Evolutionary conservation across 169 alveolate genomes (phyloP).

Genomic region (Cryptosporidium meleagridis): DNA sequence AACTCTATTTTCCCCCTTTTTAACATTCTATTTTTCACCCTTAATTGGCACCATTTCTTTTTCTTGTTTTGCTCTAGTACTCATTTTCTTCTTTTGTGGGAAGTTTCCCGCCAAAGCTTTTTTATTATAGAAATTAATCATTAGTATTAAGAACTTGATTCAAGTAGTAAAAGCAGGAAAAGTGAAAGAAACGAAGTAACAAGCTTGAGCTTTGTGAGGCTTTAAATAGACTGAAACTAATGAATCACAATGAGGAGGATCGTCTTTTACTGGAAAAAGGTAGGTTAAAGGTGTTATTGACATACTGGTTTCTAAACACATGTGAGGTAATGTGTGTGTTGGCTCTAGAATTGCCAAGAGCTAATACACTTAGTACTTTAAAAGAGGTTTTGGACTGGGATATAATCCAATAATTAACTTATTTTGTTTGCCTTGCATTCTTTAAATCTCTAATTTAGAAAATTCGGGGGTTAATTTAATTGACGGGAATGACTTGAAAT

Average conservation of each 20-base stretch:
- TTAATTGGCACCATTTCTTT: background rate
- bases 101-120: background rate
- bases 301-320: background rate
- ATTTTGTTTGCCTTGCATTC: background rate
- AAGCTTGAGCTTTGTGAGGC: background rate
- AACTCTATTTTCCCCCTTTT: too few species aligned
- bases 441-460: conserved; percentile 14
- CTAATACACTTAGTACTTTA: background rate
- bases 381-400: background rate
- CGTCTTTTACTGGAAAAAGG: background rate
- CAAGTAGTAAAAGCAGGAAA: background rate
- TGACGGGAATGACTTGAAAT: conserved; percentile 10
- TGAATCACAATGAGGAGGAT: background rate
- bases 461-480: background rate
- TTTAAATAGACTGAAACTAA: background rate
- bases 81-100: background rate
- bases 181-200: background rate
- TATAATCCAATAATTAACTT: background rate
- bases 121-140: too few species aligned
- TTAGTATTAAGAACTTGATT: background rate
- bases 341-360: background rate
- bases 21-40: too few species aligned
- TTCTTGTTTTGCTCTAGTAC: background rate
- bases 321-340: background rate
- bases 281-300: background rate